These are phyloP conservation scores for Cyberlindnera lachancei DNA, from an alignment of 805 yeast species.

Conservation along the genomic window DNA sequence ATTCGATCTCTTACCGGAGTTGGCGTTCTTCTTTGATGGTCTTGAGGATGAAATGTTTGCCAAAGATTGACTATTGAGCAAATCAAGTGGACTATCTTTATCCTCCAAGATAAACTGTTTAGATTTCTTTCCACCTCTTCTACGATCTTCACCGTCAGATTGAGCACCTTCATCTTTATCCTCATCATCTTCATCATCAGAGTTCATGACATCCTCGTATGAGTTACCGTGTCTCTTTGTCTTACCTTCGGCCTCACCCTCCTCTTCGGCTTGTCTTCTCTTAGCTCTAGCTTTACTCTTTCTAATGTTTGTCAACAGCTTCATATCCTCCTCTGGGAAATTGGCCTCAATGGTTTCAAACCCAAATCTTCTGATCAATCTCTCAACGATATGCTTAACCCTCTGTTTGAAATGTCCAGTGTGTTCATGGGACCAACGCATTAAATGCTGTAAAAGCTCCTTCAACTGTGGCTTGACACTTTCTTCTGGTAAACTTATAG, in stretches of 20 bases:
- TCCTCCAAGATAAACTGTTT: conserved; percentile 72
- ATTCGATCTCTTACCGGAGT: conserved; percentile 32
- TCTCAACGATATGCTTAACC: conserved; percentile 87
- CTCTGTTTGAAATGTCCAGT: conserved; percentile 91
- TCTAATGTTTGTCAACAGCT: conserved; percentile 75
- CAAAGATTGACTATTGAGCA: conserved; percentile 76
- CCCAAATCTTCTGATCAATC: conserved; percentile 88
- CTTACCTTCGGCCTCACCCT: conserved; percentile 17
- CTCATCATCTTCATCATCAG: conserved; percentile 52
- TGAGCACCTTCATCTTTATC: conserved; percentile 28
- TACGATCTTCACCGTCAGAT: conserved; percentile 23
- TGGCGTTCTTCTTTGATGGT: conserved; percentile 56
- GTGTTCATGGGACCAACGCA: conserved; percentile 94
- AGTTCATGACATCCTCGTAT: conserved; percentile 82
- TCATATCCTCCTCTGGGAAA: conserved; percentile 88
- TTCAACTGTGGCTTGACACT: conserved; percentile 58
- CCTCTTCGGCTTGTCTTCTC: conserved; percentile 51
- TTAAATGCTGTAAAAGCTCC: conserved; percentile 59
- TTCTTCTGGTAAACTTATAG: conserved; percentile 74
- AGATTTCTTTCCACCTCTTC: conserved; percentile 25
- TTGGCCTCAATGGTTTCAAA: conserved; percentile 69
- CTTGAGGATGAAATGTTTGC: conserved; percentile 85
- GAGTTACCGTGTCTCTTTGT: conserved; percentile 64
- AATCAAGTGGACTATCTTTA: conserved; percentile 75
- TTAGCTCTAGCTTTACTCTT: conserved; percentile 81